Evolutionary conservation across 176 grass and related monocot species (phyloP).

Genomic region (Miscanthus lutarioriparius): DNA sequence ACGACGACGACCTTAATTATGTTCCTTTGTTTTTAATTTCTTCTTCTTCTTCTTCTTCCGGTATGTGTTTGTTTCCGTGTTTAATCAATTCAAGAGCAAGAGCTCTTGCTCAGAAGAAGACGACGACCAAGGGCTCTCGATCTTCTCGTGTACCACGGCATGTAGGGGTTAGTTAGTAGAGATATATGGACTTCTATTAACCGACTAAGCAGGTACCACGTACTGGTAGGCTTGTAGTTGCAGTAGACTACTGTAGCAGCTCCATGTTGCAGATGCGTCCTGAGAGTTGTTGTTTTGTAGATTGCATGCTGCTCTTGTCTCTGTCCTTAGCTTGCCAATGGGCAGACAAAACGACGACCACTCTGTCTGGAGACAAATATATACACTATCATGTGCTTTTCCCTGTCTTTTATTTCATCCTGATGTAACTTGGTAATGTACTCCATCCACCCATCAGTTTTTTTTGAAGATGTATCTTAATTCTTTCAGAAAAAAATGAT

Average conservation of each 20-base stretch:
- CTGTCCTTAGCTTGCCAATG: neutral
- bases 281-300: conserved; percentile 32
- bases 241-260: conserved; percentile 17
- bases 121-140: neutral
- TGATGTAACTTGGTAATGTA: neutral
- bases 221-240: neutral
- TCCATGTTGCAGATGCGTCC: conserved; percentile 14
- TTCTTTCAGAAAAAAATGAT: neutral
- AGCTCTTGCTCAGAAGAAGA: conserved; percentile 28
- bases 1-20: neutral
- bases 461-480: neutral
- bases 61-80: conserved; percentile 15
- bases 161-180: conserved; percentile 6
- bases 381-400: neutral
- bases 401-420: neutral
- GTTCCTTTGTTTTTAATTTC: neutral
- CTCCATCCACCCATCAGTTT: neutral
- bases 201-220: neutral
- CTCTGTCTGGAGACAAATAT: conserved; percentile 9
- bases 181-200: conserved; percentile 34
- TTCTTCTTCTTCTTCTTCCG: neutral
- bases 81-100: neutral
- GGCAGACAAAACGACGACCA: conserved; percentile 29
- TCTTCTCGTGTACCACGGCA: conserved; percentile 17
- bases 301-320: conserved; percentile 7